These are phyloP conservation scores for Massospora cicadina DNA, from an alignment of 371 early-diverging fungal genomes.

Conservation along the genomic window DNA sequence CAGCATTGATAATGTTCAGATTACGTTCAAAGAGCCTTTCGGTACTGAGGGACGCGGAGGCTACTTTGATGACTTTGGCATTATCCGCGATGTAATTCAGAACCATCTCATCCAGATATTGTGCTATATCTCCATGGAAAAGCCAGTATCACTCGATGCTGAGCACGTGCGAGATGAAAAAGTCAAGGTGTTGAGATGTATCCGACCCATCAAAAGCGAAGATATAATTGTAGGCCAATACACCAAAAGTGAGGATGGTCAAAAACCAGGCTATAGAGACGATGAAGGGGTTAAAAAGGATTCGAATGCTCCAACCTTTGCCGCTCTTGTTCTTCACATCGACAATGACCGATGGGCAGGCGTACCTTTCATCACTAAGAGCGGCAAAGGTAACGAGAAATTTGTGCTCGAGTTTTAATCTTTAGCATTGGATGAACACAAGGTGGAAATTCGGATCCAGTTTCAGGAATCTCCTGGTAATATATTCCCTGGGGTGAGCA, in stretches of 20 bases:
- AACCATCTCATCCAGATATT: conserved; percentile 90
- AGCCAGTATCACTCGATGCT: conserved; percentile 64
- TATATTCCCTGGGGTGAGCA: conserved; percentile 47
- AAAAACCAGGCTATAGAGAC: conserved; percentile 74
- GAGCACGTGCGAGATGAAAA: conserved; percentile 89
- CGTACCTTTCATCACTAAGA: conserved; percentile 91
- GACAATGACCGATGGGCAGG: conserved; percentile 92
- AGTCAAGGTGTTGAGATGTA: conserved; percentile 63
- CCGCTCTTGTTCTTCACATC: conserved; percentile 65
- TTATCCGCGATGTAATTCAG: conserved; percentile 98
- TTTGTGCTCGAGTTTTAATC: not conserved
- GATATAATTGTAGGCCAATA: conserved; percentile 86
- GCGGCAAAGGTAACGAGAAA: conserved; percentile 62
- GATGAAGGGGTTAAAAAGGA: conserved; percentile 68
- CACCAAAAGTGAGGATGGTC: conserved; percentile 41
- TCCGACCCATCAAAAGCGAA: conserved; percentile 50
- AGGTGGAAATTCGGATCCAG: conserved; percentile 88
- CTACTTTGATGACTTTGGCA: conserved; percentile 98
- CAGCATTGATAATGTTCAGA: conserved; percentile 87
- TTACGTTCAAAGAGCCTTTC: conserved; percentile 95
- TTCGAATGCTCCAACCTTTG: conserved; percentile 82
- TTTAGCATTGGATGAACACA: conserved; percentile 72
- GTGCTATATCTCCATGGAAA: conserved; percentile 83
- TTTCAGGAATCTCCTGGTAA: conserved; percentile 74
- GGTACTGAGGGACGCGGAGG: conserved; percentile 98